Conservation (phyloP, 225 moss, liverwort and hornwort species). For the Marchantia paleacea region DNA sequence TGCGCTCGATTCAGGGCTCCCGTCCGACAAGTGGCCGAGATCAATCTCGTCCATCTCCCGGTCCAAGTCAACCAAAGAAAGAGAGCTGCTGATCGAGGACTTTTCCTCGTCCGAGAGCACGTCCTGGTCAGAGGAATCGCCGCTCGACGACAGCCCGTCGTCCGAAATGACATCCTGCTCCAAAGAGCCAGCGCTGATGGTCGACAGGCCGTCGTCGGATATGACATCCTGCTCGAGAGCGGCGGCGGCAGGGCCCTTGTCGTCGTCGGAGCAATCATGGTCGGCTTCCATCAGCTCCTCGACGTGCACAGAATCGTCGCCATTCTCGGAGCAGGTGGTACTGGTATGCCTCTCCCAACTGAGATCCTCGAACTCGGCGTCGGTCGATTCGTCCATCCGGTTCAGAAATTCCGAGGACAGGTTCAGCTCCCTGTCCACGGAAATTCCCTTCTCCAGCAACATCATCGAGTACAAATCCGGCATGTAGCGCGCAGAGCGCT, state of each 20-base stretch:
- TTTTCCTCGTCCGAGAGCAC: neutral
- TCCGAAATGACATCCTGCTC: slow-evolving; percentile 19
- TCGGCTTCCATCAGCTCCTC: neutral
- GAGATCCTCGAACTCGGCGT: neutral
- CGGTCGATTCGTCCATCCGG: neutral
- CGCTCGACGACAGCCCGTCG: slow-evolving; percentile 3
- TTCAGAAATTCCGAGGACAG: neutral
- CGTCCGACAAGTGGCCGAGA: neutral
- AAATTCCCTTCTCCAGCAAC: neutral
- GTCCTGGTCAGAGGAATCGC: neutral
- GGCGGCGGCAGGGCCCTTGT: neutral
- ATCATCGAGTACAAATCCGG: slow-evolving; percentile 18
- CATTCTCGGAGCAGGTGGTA: neutral
- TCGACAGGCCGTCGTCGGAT: neutral
- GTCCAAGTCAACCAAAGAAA: neutral
- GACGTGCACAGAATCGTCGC: neutral
- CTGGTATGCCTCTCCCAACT: neutral
- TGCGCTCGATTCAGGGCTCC: neutral
- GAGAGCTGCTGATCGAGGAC: neutral
- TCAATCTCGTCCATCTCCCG: neutral
- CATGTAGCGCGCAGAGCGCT: neutral
- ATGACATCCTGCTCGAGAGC: neutral
- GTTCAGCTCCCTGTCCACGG: slow-evolving; percentile 3
- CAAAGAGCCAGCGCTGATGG: neutral
- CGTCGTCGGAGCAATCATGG: neutral